Evolutionary conservation across 2,329 filamentous ascomycete genomes (phyloP).

Genomic region (Gliomastix tumulicola): DNA sequence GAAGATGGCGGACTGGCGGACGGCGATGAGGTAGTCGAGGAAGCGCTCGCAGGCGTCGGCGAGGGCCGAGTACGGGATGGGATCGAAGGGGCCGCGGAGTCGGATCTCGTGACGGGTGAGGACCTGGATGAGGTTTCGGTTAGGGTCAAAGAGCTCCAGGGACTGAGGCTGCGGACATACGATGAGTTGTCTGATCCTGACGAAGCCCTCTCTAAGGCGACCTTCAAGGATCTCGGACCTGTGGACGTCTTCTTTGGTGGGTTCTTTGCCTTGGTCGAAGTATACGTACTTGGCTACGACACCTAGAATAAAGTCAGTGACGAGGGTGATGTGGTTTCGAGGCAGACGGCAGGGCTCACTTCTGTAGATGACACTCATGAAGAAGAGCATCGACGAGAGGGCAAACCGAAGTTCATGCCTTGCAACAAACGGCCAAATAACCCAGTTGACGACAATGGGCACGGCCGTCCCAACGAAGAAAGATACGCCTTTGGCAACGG

Average conservation of each 20-base stretch:
- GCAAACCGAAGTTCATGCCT: slow-evolving; percentile 50
- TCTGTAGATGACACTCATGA: slow-evolving; percentile 50
- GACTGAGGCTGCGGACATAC: slow-evolving; percentile 16
- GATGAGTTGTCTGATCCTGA: slow-evolving; percentile 48
- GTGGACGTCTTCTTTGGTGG: slow-evolving; percentile 41
- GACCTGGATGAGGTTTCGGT: slow-evolving; percentile 16
- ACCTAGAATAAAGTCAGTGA: slow-evolving; percentile 17
- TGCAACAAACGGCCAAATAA: slow-evolving; percentile 55
- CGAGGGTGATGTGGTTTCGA: slow-evolving; percentile 1
- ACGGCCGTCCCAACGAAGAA: slow-evolving; percentile 47
- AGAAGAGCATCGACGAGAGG: slow-evolving; percentile 49
- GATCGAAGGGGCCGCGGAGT: slow-evolving; percentile 49
- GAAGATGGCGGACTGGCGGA: slow-evolving; percentile 50
- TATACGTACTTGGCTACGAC: slow-evolving; percentile 52
- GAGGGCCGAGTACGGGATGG: slow-evolving; percentile 47
- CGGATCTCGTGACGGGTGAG: slow-evolving; percentile 54
- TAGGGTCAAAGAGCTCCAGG: not conserved
- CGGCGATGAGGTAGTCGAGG: slow-evolving; percentile 51
- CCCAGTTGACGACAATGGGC: slow-evolving; percentile 50
- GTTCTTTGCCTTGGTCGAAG: slow-evolving; percentile 45
- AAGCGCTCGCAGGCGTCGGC: slow-evolving; percentile 50
- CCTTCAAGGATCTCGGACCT: slow-evolving; percentile 52
- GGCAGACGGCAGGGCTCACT: slow-evolving; percentile 19
- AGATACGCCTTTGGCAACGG: slow-evolving; percentile 38
- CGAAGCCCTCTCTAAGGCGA: slow-evolving; percentile 52